These are phyloP conservation scores for Bryum argenteum DNA, from an alignment of 225 moss, liverwort and hornwort genomes.

Conservation along the genomic window DNA sequence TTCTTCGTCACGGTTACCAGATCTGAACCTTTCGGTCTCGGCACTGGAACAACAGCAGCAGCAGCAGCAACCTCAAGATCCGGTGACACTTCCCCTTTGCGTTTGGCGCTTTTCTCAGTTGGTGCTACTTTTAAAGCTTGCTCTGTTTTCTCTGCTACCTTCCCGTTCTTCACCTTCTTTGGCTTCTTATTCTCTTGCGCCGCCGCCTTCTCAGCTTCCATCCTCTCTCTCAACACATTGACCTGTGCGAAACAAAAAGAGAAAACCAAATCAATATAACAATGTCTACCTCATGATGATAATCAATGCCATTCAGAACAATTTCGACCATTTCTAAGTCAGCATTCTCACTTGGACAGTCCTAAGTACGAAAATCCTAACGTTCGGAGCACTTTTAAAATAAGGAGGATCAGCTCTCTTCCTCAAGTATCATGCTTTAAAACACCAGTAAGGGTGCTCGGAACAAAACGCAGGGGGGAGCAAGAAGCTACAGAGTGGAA, in stretches of 20 bases:
- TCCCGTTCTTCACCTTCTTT: slow-evolving; percentile 61
- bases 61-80: slow-evolving; percentile 27
- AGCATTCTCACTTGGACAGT: too few relatives aligned
- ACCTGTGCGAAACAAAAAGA: slow-evolving; percentile 36
- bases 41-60: slow-evolving; percentile 14
- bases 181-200: slow-evolving; percentile 69
- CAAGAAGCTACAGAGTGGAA: too few relatives aligned
- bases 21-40: slow-evolving; percentile 87
- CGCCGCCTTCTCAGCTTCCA: slow-evolving; percentile 76
- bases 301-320: too few relatives aligned
- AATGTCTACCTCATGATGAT: background rate
- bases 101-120: slow-evolving; percentile 39
- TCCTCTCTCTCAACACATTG: slow-evolving; percentile 61
- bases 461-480: too few relatives aligned
- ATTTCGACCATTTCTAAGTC: too few relatives aligned
- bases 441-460: too few relatives aligned
- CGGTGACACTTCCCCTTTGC: slow-evolving; percentile 55
- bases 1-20: slow-evolving; percentile 72
- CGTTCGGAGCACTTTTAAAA: too few relatives aligned
- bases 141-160: slow-evolving; percentile 26
- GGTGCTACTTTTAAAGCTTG: slow-evolving; percentile 22
- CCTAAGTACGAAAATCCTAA: too few relatives aligned
- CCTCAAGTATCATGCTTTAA: too few relatives aligned
- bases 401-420: too few relatives aligned
- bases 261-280: slow-evolving; percentile 20